Conservation (phyloP, 1,284 basidiomycete species). For the Papiliotrema laurentii region DNA sequence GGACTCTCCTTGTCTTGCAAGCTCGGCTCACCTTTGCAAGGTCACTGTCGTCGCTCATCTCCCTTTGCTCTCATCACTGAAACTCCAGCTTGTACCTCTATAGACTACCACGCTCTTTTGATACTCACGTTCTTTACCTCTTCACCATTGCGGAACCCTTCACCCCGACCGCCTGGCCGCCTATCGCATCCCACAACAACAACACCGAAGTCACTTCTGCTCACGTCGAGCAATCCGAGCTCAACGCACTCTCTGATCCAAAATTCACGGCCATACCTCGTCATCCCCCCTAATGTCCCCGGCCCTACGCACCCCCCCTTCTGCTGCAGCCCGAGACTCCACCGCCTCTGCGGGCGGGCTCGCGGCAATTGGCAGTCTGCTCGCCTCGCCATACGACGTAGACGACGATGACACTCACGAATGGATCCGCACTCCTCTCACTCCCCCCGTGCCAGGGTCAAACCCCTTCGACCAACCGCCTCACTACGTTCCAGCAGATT, state of each 20-base stretch:
- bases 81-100: no score
- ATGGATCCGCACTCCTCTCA: neutral
- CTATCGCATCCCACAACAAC: neutral
- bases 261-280: slow-evolving; percentile 2
- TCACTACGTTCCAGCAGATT: no score
- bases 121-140: slow-evolving; percentile 6
- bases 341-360: slow-evolving; percentile 15
- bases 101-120: slow-evolving; percentile 3
- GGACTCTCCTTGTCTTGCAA: no score
- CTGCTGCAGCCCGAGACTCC: slow-evolving; percentile 1
- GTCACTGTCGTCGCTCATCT: no score
- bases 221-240: neutral
- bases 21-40: no score
- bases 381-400: slow-evolving; percentile 18
- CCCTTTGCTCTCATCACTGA: no score
- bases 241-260: neutral
- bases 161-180: neutral
- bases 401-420: slow-evolving; percentile 9
- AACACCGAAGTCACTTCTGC: neutral
- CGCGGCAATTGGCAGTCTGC: slow-evolving; percentile 21
- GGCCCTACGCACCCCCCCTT: neutral
- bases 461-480: no score
- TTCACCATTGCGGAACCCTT: neutral
- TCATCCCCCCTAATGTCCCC: slow-evolving; percentile 4
- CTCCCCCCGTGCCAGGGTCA: neutral